A percentile compares a stretch with the other conserved stretches of the same genome.
phyloP scores from a whole-genome alignment of 192 early-diverging fungal genomes.

The Entophlyctis helioformis region DNA sequence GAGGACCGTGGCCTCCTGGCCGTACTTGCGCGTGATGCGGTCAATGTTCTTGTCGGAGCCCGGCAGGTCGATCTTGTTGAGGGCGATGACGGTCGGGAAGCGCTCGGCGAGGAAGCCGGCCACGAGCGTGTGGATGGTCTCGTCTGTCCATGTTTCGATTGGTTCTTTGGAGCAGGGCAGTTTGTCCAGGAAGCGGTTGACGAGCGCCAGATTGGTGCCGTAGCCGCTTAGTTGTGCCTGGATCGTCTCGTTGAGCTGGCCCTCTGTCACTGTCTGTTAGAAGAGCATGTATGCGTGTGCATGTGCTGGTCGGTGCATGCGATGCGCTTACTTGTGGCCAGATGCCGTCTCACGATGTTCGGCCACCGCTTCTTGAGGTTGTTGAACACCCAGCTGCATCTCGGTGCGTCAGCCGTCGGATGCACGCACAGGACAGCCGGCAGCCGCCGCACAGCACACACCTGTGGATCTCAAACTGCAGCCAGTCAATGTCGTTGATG shows the following conservation, averaged over 20 bases:
- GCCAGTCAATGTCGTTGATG: conserved; percentile 74
- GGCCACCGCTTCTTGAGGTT: conserved; percentile 62
- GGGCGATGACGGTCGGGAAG: conserved; percentile 70
- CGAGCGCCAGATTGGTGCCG: conserved; percentile 36
- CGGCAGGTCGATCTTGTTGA: conserved; percentile 80
- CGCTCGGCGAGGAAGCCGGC: conserved; percentile 59
- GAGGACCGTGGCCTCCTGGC: conserved; percentile 14
- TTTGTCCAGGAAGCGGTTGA: conserved; percentile 36
- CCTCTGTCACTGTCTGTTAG: background rate
- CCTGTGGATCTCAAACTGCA: conserved; percentile 57
- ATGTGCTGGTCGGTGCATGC: too few species aligned
- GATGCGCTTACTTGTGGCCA: conserved; percentile 35
- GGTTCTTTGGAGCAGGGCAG: conserved; percentile 35
- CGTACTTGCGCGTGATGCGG: conserved; percentile 62
- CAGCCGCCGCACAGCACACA: conserved; percentile 7
- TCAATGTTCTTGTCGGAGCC: conserved; percentile 76
- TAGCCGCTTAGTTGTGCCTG: conserved; percentile 43
- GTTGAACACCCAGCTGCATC: conserved; percentile 44
- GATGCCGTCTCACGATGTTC: conserved; percentile 53
- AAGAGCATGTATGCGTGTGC: too few species aligned
- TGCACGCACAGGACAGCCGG: too few species aligned
- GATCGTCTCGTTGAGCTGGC: conserved; percentile 22
- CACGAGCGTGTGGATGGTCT: conserved; percentile 44
- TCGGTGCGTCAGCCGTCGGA: too few species aligned
- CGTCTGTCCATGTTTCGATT: conserved; percentile 56